Percentiles rank a stretch among this genome's conserved stretches.
Conservation (phyloP, 2,329 filamentous ascomycete species). For the Fusarium multiceps region DNA sequence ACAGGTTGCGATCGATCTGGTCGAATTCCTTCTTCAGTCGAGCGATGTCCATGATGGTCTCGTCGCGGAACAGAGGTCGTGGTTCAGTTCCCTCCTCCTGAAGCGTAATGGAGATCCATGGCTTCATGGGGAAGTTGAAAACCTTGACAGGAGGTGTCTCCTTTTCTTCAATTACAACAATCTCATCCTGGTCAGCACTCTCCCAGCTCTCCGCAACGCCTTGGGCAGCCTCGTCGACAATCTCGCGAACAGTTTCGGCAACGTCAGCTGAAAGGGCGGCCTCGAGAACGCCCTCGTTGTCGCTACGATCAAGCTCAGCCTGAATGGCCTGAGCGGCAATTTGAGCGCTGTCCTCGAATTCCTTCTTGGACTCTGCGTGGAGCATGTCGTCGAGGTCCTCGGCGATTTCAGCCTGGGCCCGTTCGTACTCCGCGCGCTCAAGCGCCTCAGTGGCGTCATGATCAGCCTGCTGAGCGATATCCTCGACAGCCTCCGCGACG, state of each 20-base stretch:
- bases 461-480: conserved; percentile 67
- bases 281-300: conserved; percentile 65
- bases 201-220: conserved; percentile 89
- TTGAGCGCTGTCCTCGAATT: conserved; percentile 63
- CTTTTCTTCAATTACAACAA: conserved; percentile 73
- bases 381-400: conserved; percentile 61
- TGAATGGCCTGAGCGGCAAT: conserved; percentile 61
- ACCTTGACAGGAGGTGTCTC: conserved; percentile 77
- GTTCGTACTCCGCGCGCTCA: conserved; percentile 64
- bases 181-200: conserved; percentile 80
- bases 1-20: conserved; percentile 93
- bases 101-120: conserved; percentile 91
- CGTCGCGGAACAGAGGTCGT: conserved; percentile 76
- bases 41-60: conserved; percentile 90
- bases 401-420: conserved; percentile 59
- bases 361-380: conserved; percentile 63
- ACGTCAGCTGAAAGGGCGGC: conserved; percentile 51
- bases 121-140: conserved; percentile 96
- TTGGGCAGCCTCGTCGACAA: conserved; percentile 62
- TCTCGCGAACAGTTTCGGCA: conserved; percentile 55
- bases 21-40: conserved; percentile 97
- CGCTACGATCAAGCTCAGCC: conserved; percentile 65
- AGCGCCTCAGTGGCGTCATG: conserved; percentile 73
- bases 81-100: conserved; percentile 66
- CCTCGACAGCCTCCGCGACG: conserved; percentile 76